Evolutionary conservation across 306 rosid species (phyloP).

Genomic region (Sophora flavescens): DNA sequence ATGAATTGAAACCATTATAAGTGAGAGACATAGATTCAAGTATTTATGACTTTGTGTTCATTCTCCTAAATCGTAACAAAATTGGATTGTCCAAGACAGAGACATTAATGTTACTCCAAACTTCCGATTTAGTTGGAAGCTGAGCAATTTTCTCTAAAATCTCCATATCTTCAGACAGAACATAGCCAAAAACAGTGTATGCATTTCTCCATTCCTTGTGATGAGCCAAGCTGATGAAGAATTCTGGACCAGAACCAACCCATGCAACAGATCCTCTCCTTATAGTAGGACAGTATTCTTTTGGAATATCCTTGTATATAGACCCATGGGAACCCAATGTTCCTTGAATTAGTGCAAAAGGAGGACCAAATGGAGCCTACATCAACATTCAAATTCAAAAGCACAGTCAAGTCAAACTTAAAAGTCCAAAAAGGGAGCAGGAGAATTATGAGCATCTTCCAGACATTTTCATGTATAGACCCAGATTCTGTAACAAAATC

Average conservation of each 20-base stretch:
- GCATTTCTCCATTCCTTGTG: constrained; percentile 73
- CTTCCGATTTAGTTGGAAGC: constrained; percentile 63
- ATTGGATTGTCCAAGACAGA: constrained; percentile 70
- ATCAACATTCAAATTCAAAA: constrained; percentile 45
- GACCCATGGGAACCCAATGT: constrained; percentile 53
- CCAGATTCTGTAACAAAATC: neutral
- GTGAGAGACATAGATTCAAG: neutral
- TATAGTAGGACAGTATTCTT: constrained; percentile 55
- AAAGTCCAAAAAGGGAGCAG: neutral
- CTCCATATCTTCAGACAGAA: constrained; percentile 71
- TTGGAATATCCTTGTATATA: constrained; percentile 53
- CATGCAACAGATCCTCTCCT: constrained; percentile 84
- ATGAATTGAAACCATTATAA: constrained; percentile 20
- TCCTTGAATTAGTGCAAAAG: constrained; percentile 64
- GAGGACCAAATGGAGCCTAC: constrained; percentile 59
- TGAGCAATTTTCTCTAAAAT: constrained; percentile 67
- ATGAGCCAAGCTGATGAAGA: constrained; percentile 82
- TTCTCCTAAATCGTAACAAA: constrained; percentile 48
- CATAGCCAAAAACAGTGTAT: constrained; percentile 74
- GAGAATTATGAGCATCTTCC: constrained; percentile 12
- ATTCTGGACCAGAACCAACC: constrained; percentile 86
- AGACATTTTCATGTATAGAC: neutral
- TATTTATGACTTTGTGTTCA: constrained; percentile 40
- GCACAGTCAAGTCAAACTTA: neutral
- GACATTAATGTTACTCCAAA: constrained; percentile 65